Evolutionary conservation across 768 basidiomycete genomes (phyloP).

Genomic region (Mrakia blollopis): DNA sequence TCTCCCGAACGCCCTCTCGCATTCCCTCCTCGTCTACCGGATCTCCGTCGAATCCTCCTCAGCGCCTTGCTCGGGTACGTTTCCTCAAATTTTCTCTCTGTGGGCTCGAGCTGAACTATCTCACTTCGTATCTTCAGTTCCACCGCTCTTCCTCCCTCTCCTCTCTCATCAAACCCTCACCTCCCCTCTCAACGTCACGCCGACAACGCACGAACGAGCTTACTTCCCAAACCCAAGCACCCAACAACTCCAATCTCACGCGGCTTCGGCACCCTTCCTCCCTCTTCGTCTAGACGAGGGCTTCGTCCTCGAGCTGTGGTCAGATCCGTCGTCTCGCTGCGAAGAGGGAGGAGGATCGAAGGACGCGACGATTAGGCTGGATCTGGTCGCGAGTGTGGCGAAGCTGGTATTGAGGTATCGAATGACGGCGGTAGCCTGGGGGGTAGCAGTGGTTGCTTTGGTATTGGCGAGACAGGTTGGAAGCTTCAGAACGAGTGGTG

Average conservation of each 20-base stretch:
- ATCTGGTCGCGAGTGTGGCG: slow-evolving; percentile 67
- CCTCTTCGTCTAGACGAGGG: slow-evolving; percentile 14
- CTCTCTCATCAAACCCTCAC: slow-evolving; percentile 54
- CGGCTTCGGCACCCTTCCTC: slow-evolving; percentile 39
- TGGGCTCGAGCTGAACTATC: slow-evolving; percentile 44
- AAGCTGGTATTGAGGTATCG: slow-evolving; percentile 69
- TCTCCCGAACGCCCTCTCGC: slow-evolving; percentile 57
- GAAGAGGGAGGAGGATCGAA: slow-evolving; percentile 49
- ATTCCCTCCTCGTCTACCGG: slow-evolving; percentile 63
- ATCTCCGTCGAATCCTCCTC: neutral
- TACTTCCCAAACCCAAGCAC: slow-evolving; percentile 49
- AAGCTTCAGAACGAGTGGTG: slow-evolving; percentile 34
- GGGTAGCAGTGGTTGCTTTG: slow-evolving; percentile 62
- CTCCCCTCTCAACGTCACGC: slow-evolving; percentile 56
- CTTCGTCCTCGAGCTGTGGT: slow-evolving; percentile 36
- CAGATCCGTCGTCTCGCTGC: slow-evolving; percentile 40
- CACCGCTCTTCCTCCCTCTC: slow-evolving; percentile 54
- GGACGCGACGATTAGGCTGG: slow-evolving; percentile 55
- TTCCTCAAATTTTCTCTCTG: too few relatives aligned
- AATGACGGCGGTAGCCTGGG: slow-evolving; percentile 66
- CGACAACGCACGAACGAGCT: slow-evolving; percentile 56
- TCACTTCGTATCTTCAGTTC: slow-evolving; percentile 39
- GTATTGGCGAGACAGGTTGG: slow-evolving; percentile 44
- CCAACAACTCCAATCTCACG: slow-evolving; percentile 38
- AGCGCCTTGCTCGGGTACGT: neutral